A percentile compares a stretch with the other conserved stretches of the same genome.
Conservation (phyloP, 495 filamentous ascomycete species). For the Xylaria intraflava region DNA sequence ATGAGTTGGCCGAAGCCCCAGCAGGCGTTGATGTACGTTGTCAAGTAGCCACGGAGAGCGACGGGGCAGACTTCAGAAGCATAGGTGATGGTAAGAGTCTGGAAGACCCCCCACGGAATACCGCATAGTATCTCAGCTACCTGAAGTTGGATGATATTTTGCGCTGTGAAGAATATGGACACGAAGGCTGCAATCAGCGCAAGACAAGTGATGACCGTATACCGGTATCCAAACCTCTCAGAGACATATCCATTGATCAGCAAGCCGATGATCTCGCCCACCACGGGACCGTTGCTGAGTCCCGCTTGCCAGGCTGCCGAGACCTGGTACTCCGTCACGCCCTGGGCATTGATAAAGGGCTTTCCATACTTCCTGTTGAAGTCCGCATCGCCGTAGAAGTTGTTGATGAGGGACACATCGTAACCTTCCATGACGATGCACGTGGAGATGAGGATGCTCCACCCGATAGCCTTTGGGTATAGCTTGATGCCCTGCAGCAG, state of each 20-base stretch:
- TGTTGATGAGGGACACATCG: slow-evolving; percentile 53
- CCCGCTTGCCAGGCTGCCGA: slow-evolving; percentile 71
- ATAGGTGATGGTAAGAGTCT: slow-evolving; percentile 71
- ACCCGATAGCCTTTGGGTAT: slow-evolving; percentile 52
- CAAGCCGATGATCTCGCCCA: slow-evolving; percentile 69
- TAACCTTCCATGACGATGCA: slow-evolving; percentile 63
- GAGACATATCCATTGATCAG: slow-evolving; percentile 71
- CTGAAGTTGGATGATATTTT: slow-evolving; percentile 59
- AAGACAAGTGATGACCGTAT: slow-evolving; percentile 65
- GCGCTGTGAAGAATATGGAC: slow-evolving; percentile 70
- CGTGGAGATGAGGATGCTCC: slow-evolving; percentile 55
- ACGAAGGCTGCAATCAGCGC: slow-evolving; percentile 61
- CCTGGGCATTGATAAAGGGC: slow-evolving; percentile 36
- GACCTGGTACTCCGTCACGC: slow-evolving; percentile 54
- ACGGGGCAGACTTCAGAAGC: slow-evolving; percentile 75
- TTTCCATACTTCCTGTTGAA: slow-evolving; percentile 69
- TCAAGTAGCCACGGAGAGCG: slow-evolving; percentile 64
- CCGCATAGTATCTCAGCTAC: slow-evolving; percentile 71
- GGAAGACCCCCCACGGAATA: slow-evolving; percentile 75
- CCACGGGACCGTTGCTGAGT: slow-evolving; percentile 52
- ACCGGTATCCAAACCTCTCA: slow-evolving; percentile 65
- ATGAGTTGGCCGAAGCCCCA: slow-evolving; percentile 77
- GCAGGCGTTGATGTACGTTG: slow-evolving; percentile 77
- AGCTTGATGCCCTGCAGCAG: slow-evolving; percentile 45
- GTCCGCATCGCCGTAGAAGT: slow-evolving; percentile 50